Evolutionary conservation across 2,329 filamentous ascomycete species (phyloP).

Genomic region (Neofusicoccum cordaticola): DNA sequence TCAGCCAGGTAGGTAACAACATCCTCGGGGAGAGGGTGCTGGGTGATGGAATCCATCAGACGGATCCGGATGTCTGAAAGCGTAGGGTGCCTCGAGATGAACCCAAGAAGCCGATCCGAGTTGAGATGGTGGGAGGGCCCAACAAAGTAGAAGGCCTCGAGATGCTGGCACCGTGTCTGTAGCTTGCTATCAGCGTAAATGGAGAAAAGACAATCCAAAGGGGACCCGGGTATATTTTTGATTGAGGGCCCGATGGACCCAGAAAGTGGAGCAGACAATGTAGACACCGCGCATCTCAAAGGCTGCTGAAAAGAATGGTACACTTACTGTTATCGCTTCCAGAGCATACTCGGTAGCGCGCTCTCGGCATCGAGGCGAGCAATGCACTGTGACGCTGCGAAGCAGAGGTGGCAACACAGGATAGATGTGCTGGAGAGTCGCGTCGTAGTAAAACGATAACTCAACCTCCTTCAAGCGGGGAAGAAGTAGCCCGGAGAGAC

Average conservation of each 20-base stretch:
- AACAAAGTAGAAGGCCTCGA: not conserved
- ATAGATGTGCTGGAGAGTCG: not conserved
- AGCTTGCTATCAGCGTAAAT: not conserved
- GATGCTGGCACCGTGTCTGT: not conserved
- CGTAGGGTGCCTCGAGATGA: not conserved
- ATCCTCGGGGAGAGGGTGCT: not conserved
- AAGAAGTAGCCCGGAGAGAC: not conserved
- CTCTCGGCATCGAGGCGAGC: not conserved
- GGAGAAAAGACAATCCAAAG: not conserved
- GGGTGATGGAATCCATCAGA: not conserved
- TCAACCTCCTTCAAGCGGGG: not conserved
- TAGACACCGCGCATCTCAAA: not conserved
- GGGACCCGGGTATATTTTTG: too few relatives aligned
- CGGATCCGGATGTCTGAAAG: constrained; percentile 3
- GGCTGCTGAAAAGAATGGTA: not conserved
- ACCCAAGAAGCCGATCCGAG: not conserved
- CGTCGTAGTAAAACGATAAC: not conserved
- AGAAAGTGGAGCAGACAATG: not conserved
- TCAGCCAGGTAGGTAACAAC: not conserved
- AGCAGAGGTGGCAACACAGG: not conserved
- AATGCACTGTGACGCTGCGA: not conserved
- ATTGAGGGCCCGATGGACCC: not conserved
- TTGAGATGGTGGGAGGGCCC: not conserved
- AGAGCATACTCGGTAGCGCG: not conserved
- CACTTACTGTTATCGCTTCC: constrained; percentile 1